Percentiles rank a stretch among this genome's conserved stretches.
Evolutionary conservation across 1,139 yeast species (phyloP).

Genomic region (Meyerozyma sp.): DNA sequence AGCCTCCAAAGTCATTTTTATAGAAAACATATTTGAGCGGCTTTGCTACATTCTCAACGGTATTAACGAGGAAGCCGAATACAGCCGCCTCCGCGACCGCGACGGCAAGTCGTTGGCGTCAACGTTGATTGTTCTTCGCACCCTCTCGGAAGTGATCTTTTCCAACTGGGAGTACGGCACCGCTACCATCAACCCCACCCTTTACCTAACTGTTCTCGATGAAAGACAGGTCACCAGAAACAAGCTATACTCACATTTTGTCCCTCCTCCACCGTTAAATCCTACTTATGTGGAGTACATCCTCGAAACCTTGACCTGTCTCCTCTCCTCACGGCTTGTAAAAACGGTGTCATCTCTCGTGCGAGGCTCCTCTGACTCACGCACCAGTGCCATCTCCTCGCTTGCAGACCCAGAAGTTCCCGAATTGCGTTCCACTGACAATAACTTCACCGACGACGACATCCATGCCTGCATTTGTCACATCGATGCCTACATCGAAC

Average conservation of each 20-base stretch:
- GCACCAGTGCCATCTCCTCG: not conserved
- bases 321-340: not conserved
- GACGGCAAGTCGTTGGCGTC: slow-evolving; percentile 31
- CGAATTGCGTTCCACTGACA: not conserved
- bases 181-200: not conserved
- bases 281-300: slow-evolving; percentile 17
- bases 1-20: slow-evolving; percentile 12
- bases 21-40: slow-evolving; percentile 18
- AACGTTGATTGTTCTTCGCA: slow-evolving; percentile 27
- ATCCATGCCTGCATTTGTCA: slow-evolving; percentile 13
- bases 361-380: not conserved
- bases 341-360: not conserved
- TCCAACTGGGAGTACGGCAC: slow-evolving; percentile 20
- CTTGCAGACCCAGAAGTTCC: not conserved
- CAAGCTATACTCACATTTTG: not conserved
- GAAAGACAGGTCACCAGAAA: not conserved
- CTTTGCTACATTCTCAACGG: slow-evolving; percentile 20
- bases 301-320: slow-evolving; percentile 10
- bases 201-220: not conserved
- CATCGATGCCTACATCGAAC: slow-evolving; percentile 43
- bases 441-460: not conserved
- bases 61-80: slow-evolving; percentile 25
- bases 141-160: slow-evolving; percentile 26
- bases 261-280: slow-evolving; percentile 9
- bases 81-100: slow-evolving; percentile 22